Evolutionary conservation across 306 rosid species (phyloP), one percentile per base, ranked within the genome.

Genomic region (Fragaria nilgerrensis): DNA sequence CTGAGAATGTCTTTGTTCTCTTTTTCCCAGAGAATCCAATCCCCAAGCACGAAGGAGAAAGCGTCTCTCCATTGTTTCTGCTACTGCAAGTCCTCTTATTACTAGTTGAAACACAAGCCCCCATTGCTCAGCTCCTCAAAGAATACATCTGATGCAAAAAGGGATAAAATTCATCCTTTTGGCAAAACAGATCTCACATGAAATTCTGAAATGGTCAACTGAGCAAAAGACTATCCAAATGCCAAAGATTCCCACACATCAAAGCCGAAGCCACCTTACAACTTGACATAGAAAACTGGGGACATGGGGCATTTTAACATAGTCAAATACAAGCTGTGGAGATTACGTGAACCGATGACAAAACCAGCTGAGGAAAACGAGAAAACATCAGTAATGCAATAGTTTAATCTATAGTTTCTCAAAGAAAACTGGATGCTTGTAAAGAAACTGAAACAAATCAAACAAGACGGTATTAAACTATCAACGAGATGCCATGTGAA

Each of bases 61-160:
- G 77, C 13, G 78, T 41, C 48, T 92, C 93, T 50, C 96, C 96
- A 74, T 92, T 92, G 87, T 94, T 95, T 82, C 85, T 72, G 82
- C 94, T 90, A 72, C 96, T 94, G 71, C 86, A 85, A 76, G 94
- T 88, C 81, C 94, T 90, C 71, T 69, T 84, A 82, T 91, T 86
- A 81, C 97, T 86, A 53, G 97, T 95, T 10, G 98, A 95, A 74
- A 95, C 89, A 77, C 97, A 95, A 74, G 85, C 88, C 71, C 97
- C 98, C 98, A 95, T 94, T 87, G 17, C 66, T 90, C 87, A 85
- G 72, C 83, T 83, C 84, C 87, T 83, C 83, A 80, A 87, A 48
- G 34, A 87, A 81, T 70, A 80, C 87, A 88, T 91, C 81, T 59
- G 80, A 81, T 45, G 71, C 68, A 56, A 75, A 61, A 41, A 84